phyloP scores from a whole-genome alignment of 1,139 yeast genomes.

The Debaryomyces udenii region DNA sequence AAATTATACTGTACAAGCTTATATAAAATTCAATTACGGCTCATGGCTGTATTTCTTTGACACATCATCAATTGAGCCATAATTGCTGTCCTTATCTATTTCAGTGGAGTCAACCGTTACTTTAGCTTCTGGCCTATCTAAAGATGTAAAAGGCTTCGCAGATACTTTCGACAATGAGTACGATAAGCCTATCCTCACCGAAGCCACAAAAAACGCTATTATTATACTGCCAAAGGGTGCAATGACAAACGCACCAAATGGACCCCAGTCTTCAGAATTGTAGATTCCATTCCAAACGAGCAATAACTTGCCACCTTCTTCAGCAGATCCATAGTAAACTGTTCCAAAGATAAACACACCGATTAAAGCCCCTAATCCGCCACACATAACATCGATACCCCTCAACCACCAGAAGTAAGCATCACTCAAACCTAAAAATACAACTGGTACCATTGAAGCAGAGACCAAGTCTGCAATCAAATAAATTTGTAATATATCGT shows the following conservation, averaged over 20 bases:
- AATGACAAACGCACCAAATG: slow-evolving; percentile 91
- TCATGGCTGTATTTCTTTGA: slow-evolving; percentile 8
- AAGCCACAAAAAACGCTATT: slow-evolving; percentile 57
- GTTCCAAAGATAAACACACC: slow-evolving; percentile 84
- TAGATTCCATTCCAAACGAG: slow-evolving; percentile 81
- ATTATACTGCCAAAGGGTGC: slow-evolving; percentile 84
- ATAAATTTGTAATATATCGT: slow-evolving; percentile 81
- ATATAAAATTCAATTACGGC: background rate
- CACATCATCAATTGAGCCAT: slow-evolving; percentile 19
- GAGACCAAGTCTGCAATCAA: slow-evolving; percentile 90
- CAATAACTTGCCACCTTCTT: slow-evolving; percentile 74
- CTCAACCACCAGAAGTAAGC: slow-evolving; percentile 63
- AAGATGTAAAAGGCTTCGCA: slow-evolving; percentile 56
- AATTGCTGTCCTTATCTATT: slow-evolving; percentile 13
- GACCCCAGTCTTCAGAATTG: slow-evolving; percentile 81
- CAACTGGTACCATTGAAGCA: slow-evolving; percentile 82
- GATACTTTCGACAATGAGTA: slow-evolving; percentile 41
- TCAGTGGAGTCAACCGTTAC: slow-evolving; percentile 16
- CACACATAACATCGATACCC: slow-evolving; percentile 82
- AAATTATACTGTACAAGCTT: background rate
- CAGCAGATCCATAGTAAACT: slow-evolving; percentile 69
- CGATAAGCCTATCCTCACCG: slow-evolving; percentile 45
- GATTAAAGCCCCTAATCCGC: slow-evolving; percentile 81
- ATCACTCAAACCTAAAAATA: slow-evolving; percentile 76
- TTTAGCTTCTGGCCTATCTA: slow-evolving; percentile 49